Evolutionary conservation across 352 stramenopile genomes (phyloP), one percentile per base, ranked within the genome.

Genomic region (Phytophthora capsici): DNA sequence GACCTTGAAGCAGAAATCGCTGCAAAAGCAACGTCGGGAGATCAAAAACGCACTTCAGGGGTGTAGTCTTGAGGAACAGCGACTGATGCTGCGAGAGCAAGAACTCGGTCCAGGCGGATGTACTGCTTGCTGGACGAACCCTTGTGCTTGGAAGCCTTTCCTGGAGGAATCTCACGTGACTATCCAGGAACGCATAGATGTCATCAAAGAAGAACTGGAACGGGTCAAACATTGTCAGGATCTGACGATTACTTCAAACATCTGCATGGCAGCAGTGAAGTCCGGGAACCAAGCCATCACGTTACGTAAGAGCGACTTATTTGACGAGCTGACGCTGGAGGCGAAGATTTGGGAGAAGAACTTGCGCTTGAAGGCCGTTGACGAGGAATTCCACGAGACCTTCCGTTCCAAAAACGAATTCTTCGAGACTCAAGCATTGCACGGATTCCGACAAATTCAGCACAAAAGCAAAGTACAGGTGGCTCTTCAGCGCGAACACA

Each of bases 341-440:
- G 60, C 80, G 45, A 90, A 87, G 61, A 71, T 78, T 10, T 93
- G 82, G 84, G 80, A 87, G 26, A 79, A 86, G 43, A 78, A 93
- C 40, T 25, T 93, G 52, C 69, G 73, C 3, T 73, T 98, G 5
- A 84, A 86, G 4, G 78, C 63, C 1, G 81, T 98, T n/a, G 95
- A 98, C 57, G 69, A 82, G 17, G 95, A 98, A 53, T 86, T 98
- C n/a, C 95, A 98, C 60, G 73, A 84, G 36, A 95, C 89, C 13
- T 98, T 96, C 63, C 73, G 78, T 12, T 86, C 77, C 14, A 90
- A 75, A 22, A 84, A 89, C 47, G 73, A 85, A 20, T 94, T 85
- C 53, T 95, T 98, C 32, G 88, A 97, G 66, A 97, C 95, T 10
- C 63, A 87, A 47, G 90, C 91, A 28, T 71, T 98, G 0, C 95